A percentile compares a stretch with the other conserved stretches of the same genome.
Evolutionary conservation across 2,329 filamentous ascomycete species (phyloP).

Genomic region (Colletotrichum euphorbiae): DNA sequence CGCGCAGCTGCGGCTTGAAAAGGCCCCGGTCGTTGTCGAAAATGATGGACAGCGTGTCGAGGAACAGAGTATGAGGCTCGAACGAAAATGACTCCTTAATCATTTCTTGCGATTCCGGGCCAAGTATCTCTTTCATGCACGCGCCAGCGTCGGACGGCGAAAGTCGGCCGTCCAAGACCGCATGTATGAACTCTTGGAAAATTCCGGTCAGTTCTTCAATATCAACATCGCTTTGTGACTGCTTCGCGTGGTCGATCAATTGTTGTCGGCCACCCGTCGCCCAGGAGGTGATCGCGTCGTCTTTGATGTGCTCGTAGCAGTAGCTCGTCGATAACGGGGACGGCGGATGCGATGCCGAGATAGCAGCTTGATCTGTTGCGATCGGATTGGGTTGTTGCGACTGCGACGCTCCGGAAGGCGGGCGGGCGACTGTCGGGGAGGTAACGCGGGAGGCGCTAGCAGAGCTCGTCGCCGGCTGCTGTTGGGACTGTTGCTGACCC

Average conservation of each 20-base stretch:
- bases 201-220: slow-evolving; percentile 75
- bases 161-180: slow-evolving; percentile 77
- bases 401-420: slow-evolving; percentile 28
- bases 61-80: slow-evolving; percentile 77
- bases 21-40: slow-evolving; percentile 74
- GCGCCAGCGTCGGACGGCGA: slow-evolving; percentile 76
- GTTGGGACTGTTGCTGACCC: slow-evolving; percentile 40
- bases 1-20: slow-evolving; percentile 65
- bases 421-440: slow-evolving; percentile 29
- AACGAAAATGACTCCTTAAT: slow-evolving; percentile 64
- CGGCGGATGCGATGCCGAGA: slow-evolving; percentile 42
- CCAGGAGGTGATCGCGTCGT: slow-evolving; percentile 77
- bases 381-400: slow-evolving; percentile 48
- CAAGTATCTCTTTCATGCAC: slow-evolving; percentile 80
- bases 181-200: slow-evolving; percentile 87
- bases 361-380: slow-evolving; percentile 43
- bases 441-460: slow-evolving; percentile 33
- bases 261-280: slow-evolving; percentile 70
- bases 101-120: slow-evolving; percentile 63
- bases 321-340: slow-evolving; percentile 62
- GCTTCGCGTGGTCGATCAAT: slow-evolving; percentile 72
- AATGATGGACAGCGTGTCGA: slow-evolving; percentile 85
- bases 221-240: slow-evolving; percentile 76
- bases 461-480: slow-evolving; percentile 26
- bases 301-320: slow-evolving; percentile 81